A percentile compares a stretch with the other conserved stretches of the same genome.
phyloP scores from a whole-genome alignment of 345 rosid genomes.

The Salix udensis region DNA sequence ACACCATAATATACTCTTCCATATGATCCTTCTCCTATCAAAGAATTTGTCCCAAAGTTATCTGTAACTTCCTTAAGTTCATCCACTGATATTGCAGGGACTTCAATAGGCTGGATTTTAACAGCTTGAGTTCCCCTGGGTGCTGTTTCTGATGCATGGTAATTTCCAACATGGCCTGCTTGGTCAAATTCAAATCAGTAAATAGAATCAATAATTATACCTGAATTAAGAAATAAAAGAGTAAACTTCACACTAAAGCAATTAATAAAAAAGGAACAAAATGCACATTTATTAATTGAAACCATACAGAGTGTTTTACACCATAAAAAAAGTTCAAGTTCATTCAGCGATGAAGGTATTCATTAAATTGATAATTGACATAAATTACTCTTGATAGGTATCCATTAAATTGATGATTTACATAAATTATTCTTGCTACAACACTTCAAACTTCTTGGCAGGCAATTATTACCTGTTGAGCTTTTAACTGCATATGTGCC shows the following conservation, averaged over 20 bases:
- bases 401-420: not conserved
- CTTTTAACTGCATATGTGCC: conserved; percentile 52
- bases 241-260: not conserved
- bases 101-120: conserved; percentile 70
- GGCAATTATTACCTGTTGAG: conserved; percentile 50
- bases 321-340: not conserved
- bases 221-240: not conserved
- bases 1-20: conserved; percentile 83
- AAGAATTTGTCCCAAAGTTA: conserved; percentile 54
- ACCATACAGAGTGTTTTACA: not conserved
- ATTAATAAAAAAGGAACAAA: not conserved
- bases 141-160: conserved; percentile 46
- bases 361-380: not conserved
- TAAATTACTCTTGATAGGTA: not conserved
- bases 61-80: conserved; percentile 62
- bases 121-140: conserved; percentile 50
- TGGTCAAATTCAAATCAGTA: conserved; percentile 4
- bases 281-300: not conserved
- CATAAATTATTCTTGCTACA: not conserved
- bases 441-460: not conserved
- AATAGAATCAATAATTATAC: not conserved
- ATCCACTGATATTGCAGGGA: conserved; percentile 46
- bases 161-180: conserved; percentile 47
- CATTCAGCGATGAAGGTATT: not conserved
- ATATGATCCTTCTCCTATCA: conserved; percentile 89